A percentile compares a stretch with the other conserved stretches of the same genome.
Evolutionary conservation across 176 grass and related monocot species (phyloP).

Genomic region (Triticum timopheevii): DNA sequence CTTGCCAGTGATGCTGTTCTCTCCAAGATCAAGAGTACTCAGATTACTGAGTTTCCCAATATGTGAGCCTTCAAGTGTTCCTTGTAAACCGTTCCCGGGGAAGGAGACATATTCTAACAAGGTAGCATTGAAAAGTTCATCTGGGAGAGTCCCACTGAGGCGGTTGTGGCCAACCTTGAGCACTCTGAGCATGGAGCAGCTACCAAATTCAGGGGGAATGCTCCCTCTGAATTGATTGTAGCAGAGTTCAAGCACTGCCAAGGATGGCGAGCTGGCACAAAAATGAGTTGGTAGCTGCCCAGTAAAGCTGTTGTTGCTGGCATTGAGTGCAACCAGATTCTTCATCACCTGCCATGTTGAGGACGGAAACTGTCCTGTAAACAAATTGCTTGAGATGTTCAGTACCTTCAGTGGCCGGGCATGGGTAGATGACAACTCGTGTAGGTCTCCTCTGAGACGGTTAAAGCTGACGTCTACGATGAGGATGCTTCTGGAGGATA

Average conservation of each 20-base stretch:
- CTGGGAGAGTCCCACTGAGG: background rate
- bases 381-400: slow-evolving; percentile 46
- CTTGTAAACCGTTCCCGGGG: background rate
- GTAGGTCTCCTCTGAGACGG: background rate
- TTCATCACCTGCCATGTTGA: background rate
- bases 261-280: background rate
- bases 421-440: background rate
- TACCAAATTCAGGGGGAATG: background rate
- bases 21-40: slow-evolving; percentile 13
- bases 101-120: no score
- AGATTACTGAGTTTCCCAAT: slow-evolving; percentile 21
- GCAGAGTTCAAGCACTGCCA: background rate
- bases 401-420: slow-evolving; percentile 3
- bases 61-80: background rate
- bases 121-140: no score
- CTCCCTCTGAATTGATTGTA: slow-evolving; percentile 20
- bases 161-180: slow-evolving; percentile 30
- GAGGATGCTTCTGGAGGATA: background rate
- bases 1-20: background rate
- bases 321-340: slow-evolving; percentile 23
- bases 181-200: background rate
- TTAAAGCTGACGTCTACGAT: slow-evolving; percentile 43
- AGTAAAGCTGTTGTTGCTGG: slow-evolving; percentile 46
- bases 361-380: slow-evolving; percentile 29
- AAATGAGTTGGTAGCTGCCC: slow-evolving; percentile 21